Percentiles rank a stretch among this genome's conserved stretches.
Conservation (phyloP, 1,139 yeast species). For the Kurtzmaniella natalensis region DNA sequence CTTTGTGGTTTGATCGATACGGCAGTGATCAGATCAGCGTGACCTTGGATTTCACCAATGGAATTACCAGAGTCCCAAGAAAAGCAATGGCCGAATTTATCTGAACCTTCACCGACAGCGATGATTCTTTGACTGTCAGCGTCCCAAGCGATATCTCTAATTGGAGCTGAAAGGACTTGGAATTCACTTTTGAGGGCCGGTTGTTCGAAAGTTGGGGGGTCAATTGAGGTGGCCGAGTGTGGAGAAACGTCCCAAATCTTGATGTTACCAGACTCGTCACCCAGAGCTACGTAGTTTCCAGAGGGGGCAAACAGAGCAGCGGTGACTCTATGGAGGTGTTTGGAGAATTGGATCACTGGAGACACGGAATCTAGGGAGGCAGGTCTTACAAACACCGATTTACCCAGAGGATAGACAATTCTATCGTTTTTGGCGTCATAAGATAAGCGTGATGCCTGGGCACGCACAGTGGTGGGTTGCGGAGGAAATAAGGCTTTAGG, state of each 20-base stretch:
- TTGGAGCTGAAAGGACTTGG: slow-evolving; percentile 75
- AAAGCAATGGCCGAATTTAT: slow-evolving; percentile 87
- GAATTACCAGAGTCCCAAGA: slow-evolving; percentile 94
- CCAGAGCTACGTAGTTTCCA: slow-evolving; percentile 88
- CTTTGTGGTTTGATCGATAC: slow-evolving; percentile 83
- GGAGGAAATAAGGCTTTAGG: slow-evolving; percentile 53
- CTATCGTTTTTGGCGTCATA: slow-evolving; percentile 66
- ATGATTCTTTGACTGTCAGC: slow-evolving; percentile 79
- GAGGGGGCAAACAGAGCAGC: slow-evolving; percentile 86
- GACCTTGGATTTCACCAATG: slow-evolving; percentile 94
- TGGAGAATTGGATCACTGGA: slow-evolving; percentile 62
- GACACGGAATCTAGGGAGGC: slow-evolving; percentile 33
- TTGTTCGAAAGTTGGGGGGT: slow-evolving; percentile 31
- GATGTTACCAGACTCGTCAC: slow-evolving; percentile 84
- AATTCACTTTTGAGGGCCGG: slow-evolving; percentile 74
- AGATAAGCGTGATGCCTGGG: slow-evolving; percentile 65
- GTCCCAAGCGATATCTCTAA: slow-evolving; percentile 90
- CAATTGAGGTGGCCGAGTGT: slow-evolving; percentile 15
- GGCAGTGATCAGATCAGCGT: slow-evolving; percentile 77
- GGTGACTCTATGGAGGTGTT: slow-evolving; percentile 67
- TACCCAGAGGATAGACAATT: slow-evolving; percentile 78
- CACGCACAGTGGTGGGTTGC: slow-evolving; percentile 72
- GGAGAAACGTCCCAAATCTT: slow-evolving; percentile 72
- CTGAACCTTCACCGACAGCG: slow-evolving; percentile 95
- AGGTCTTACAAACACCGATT: slow-evolving; percentile 70